phyloP scores from a whole-genome alignment of 225 moss, liverwort and hornwort species.

The Straminergon stramineum region DNA sequence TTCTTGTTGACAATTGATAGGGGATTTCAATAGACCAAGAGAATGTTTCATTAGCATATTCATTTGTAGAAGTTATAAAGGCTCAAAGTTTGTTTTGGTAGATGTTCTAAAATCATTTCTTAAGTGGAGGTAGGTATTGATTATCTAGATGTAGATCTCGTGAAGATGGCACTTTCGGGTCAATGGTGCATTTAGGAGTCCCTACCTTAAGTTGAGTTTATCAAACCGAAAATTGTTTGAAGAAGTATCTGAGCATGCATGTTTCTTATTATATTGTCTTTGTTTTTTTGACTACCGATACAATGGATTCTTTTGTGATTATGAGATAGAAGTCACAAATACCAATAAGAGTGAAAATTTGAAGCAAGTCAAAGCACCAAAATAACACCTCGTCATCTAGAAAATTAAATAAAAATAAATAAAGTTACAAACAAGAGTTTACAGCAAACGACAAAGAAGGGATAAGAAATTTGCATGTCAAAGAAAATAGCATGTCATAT shows the following conservation, averaged over 20 bases:
- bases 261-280: not conserved
- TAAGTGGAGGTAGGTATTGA: not conserved
- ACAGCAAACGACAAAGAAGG: no score
- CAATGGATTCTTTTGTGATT: no score
- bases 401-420: no score
- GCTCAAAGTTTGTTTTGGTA: not conserved
- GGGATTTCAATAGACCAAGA: no score
- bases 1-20: not conserved
- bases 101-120: not conserved
- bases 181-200: not conserved
- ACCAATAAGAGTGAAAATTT: no score
- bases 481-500: no score
- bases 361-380: no score
- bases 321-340: no score
- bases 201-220: not conserved
- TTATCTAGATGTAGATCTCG: not conserved
- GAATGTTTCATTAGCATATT: not conserved
- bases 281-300: no score
- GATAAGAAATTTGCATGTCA: no score
- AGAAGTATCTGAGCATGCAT: accelerated
- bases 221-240: accelerated
- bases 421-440: no score
- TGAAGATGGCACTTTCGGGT: not conserved
- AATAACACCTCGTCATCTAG: no score
- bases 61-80: not conserved